These are phyloP conservation scores for Fusarium keratoplasticum DNA, from an alignment of 2,329 filamentous ascomycete genomes.

Conservation along the genomic window DNA sequence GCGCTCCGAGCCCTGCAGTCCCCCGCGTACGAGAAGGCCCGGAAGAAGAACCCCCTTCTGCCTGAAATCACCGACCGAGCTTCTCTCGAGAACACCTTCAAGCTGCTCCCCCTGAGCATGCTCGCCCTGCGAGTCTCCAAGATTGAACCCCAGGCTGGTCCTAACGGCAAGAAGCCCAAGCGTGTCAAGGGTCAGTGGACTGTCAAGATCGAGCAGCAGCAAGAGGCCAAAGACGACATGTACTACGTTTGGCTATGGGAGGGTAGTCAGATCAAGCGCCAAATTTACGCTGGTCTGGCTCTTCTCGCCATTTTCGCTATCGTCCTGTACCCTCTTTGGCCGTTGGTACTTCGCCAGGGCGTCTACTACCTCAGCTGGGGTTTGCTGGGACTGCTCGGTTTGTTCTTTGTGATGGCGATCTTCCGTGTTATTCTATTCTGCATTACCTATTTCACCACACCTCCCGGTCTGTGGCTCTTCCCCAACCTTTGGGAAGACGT, in stretches of 20 bases:
- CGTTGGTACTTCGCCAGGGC: slow-evolving; percentile 86
- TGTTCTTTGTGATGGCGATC: slow-evolving; percentile 98
- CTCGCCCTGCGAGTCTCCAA: slow-evolving; percentile 92
- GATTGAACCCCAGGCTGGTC: slow-evolving; percentile 73
- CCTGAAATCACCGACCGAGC: slow-evolving; percentile 89
- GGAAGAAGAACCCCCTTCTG: slow-evolving; percentile 88
- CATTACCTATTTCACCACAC: slow-evolving; percentile 84
- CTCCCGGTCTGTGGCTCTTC: slow-evolving; percentile 97
- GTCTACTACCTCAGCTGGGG: slow-evolving; percentile 98
- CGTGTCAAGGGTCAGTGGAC: slow-evolving; percentile 96
- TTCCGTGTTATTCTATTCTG: slow-evolving; percentile 96
- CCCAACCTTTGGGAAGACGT: slow-evolving; percentile 99
- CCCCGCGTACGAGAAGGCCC: slow-evolving; percentile 88
- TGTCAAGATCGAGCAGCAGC: slow-evolving; percentile 94
- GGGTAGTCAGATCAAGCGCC: slow-evolving; percentile 91
- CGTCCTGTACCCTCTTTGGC: slow-evolving; percentile 97
- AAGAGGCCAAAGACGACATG: slow-evolving; percentile 86
- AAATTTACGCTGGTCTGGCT: slow-evolving; percentile 88
- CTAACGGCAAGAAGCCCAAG: slow-evolving; percentile 78
- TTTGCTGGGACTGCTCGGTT: slow-evolving; percentile 86
- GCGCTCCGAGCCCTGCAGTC: slow-evolving; percentile 91
- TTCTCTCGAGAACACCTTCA: slow-evolving; percentile 92
- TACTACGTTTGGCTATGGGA: slow-evolving; percentile 99
- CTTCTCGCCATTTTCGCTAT: slow-evolving; percentile 86
- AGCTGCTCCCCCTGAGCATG: slow-evolving; percentile 93